These are phyloP conservation scores for Afroboletus lepidellus DNA, from an alignment of 1,284 basidiomycete species.

Conservation along the genomic window DNA sequence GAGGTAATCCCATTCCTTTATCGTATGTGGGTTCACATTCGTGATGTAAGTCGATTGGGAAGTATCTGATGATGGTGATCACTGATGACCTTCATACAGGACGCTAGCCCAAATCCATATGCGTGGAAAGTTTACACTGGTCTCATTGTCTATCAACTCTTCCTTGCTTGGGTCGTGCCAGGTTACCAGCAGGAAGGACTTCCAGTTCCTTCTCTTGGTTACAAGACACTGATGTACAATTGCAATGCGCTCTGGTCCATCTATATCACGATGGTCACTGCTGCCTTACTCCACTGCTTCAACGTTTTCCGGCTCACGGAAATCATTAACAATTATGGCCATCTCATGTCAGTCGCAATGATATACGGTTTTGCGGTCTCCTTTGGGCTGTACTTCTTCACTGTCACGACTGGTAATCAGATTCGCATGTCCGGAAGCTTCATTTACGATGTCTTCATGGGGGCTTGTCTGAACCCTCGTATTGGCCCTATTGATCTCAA, in stretches of 20 bases:
- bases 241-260: slow-evolving; percentile 94
- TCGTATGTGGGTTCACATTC: slow-evolving; percentile 83
- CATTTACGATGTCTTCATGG: slow-evolving; percentile 97
- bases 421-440: slow-evolving; percentile 93
- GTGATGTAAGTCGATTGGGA: slow-evolving; percentile 48
- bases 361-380: slow-evolving; percentile 87
- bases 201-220: slow-evolving; percentile 87
- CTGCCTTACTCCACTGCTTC: slow-evolving; percentile 76
- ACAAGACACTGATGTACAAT: slow-evolving; percentile 93
- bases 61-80: background rate
- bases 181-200: slow-evolving; percentile 93
- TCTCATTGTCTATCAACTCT: slow-evolving; percentile 86
- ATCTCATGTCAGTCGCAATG: slow-evolving; percentile 95
- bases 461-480: slow-evolving; percentile 91
- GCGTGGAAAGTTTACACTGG: slow-evolving; percentile 90
- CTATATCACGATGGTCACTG: slow-evolving; percentile 83
- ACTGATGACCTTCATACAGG: slow-evolving; percentile 44
- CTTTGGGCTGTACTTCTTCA: slow-evolving; percentile 76
- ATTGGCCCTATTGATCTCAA: slow-evolving; percentile 94
- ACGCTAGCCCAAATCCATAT: slow-evolving; percentile 87
- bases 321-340: slow-evolving; percentile 96
- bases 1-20: slow-evolving; percentile 80
- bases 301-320: slow-evolving; percentile 88
- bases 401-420: slow-evolving; percentile 74
- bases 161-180: slow-evolving; percentile 88